Evolutionary conservation across 176 grass and related monocot genomes (phyloP).

Genomic region (Bromus sterilis): DNA sequence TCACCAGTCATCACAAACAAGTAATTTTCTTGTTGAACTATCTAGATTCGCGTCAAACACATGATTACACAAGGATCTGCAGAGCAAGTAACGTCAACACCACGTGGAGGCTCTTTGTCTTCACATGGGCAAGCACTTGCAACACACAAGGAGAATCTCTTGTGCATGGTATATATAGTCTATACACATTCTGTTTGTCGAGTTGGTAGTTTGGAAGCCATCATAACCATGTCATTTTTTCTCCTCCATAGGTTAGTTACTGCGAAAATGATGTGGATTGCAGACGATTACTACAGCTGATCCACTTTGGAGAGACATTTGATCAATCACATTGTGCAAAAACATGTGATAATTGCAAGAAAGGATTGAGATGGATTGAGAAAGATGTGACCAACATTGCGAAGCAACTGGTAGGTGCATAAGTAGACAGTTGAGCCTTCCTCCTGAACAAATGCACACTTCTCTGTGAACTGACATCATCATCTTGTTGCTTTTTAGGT

Average conservation of each 20-base stretch:
- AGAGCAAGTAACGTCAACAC: slow-evolving; percentile 43
- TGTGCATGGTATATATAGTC: slow-evolving; percentile 66
- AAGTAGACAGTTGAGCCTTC: neutral
- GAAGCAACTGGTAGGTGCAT: slow-evolving; percentile 61
- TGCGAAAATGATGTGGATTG: slow-evolving; percentile 93
- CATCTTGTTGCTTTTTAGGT: slow-evolving; percentile 45
- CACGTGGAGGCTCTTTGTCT: slow-evolving; percentile 12
- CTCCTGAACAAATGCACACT: neutral
- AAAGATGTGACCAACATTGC: slow-evolving; percentile 78
- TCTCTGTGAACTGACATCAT: slow-evolving; percentile 6
- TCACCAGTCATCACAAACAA: slow-evolving; percentile 3
- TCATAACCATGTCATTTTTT: neutral
- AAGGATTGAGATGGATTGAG: slow-evolving; percentile 59
- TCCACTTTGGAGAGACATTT: slow-evolving; percentile 94
- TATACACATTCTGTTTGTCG: neutral
- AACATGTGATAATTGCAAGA: slow-evolving; percentile 93
- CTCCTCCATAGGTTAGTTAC: slow-evolving; percentile 65
- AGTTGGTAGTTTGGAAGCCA: neutral
- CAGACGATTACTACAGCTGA: slow-evolving; percentile 77
- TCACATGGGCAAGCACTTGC: slow-evolving; percentile 36
- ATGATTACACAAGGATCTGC: slow-evolving; percentile 82
- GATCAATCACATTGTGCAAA: slow-evolving; percentile 50
- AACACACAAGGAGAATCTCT: slow-evolving; percentile 86
- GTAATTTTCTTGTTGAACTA: slow-evolving; percentile 17
- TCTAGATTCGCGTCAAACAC: slow-evolving; percentile 70